Evolutionary conservation across 768 basidiomycete genomes (phyloP), one percentile per base, ranked within the genome.

Genomic region (Leucosporidium scottii): DNA sequence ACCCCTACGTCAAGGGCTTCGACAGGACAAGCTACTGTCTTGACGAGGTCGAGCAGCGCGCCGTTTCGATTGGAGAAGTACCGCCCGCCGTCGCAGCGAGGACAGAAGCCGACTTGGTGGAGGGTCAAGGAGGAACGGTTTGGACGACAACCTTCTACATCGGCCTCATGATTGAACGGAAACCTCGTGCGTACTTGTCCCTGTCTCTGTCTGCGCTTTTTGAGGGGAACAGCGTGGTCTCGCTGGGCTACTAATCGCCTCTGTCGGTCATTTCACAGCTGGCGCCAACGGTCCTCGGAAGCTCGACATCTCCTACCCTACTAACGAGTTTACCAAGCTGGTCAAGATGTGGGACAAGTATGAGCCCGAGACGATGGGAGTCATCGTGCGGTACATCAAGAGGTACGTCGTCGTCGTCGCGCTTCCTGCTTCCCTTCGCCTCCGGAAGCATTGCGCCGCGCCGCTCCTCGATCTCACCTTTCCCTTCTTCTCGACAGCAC

Each of bases 321-420:
- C 91, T 6, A 89, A 87, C 31, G 91, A 97, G 75, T 99, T 98
- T 78, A 89, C 87, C 17, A 92, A 93, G 77, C 83, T 91, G 62
- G 91, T 93, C 75, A 93, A 93, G 78, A 81, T 85, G 81, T 98
- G 96, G 93, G 94, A 98, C 76, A 88, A 89, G 76, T 98, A 87
- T 73, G 90, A 98, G 67, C 88, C 91, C 73, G 81, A 84, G 20
- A 86, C 85, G 63, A 99, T 99, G 96, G 92, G 93, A 27, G 89
- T 99, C 68, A 84, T 90, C 59, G 88, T 99, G 34, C 86, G 91
- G 59, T 88, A 98, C 77, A 91, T 97, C 76, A 96, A 86, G 82
- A 87, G 86, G 93, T 92, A 66, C 50, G 82, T 74, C 7, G 39
- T n/a, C n/a, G n/a, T n/a, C n/a, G n/a, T n/a, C n/a, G n/a, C n/a